Evolutionary conservation across 805 yeast species (phyloP), one percentile per base, ranked within the genome.

Genomic region (Torulaspora quercuum): DNA sequence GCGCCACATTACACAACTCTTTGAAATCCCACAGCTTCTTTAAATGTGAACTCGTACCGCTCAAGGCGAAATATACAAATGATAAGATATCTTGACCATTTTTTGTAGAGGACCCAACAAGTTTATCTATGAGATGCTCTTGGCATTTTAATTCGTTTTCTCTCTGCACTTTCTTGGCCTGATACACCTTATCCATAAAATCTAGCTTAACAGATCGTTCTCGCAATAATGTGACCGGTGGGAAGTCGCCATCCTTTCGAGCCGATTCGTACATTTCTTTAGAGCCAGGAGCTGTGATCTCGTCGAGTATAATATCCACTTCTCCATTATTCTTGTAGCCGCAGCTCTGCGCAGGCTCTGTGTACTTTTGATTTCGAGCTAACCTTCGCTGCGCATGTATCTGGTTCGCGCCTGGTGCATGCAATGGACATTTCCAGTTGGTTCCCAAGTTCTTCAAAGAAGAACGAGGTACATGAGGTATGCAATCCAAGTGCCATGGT

Each of bases 401-500:
- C 32, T 48, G 51, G 7, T 28, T 18, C 22, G 24, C 12, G 19
- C 38, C 20, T 30, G 73, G 82, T 13, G 77, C 75, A 63, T 87
- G 97, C 48, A 83, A 81, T 2, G 96, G 97, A 60, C 95, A 92
- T 64, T 76, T 79, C 97, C 96, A 90, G 58, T 80, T 84, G 29
- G 70, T 69, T 2, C 92, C 94, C 28, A 84, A 56, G 25, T 81
- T 78, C 50, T 86, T 85, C 12, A 81, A 75, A 5, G 81, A 68
- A 10, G 85, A 70, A 48, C 86, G 64, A 1, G 95, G 95, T 1
- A 85, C 83, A 34, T 73, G 69, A 10, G 62, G 62, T 10, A 89
- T 61, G 59, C 97, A 89, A 61, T 90, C 96, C 30, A 89, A 61
- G 63, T 89, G 97, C 94, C 95, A 89, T 11, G 79, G 73, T 3